These are phyloP conservation scores for Hirschfeldia incana DNA, from an alignment of 345 rosid genomes.

Conservation along the genomic window DNA sequence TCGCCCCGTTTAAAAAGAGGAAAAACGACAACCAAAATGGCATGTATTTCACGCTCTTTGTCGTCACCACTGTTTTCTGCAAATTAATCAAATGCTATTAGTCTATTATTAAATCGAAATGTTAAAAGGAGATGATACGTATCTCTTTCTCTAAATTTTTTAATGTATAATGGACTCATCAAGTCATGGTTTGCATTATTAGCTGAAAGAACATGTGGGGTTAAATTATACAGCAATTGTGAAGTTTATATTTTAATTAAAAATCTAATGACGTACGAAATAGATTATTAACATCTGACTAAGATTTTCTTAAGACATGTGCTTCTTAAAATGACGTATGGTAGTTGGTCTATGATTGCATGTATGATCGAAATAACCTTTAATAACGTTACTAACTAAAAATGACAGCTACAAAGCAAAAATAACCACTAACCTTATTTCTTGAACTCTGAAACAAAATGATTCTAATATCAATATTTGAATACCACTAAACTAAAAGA, in stretches of 20 bases:
- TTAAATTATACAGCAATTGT: too few relatives aligned
- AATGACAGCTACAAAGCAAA: slow-evolving; percentile 17
- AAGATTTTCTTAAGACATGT: too few relatives aligned
- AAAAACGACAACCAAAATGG: slow-evolving; percentile 71
- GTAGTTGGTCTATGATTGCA: slow-evolving; percentile 16
- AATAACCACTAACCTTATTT: neutral
- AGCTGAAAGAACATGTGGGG: neutral
- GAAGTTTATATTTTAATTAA: too few relatives aligned
- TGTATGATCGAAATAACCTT: slow-evolving; percentile 13
- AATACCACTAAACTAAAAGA: neutral
- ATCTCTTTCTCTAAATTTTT: slow-evolving; percentile 7
- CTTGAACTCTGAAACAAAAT: neutral
- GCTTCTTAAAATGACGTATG: neutral
- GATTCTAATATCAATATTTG: neutral
- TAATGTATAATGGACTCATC: slow-evolving; percentile 8
- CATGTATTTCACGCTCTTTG: slow-evolving; percentile 73
- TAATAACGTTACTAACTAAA: neutral
- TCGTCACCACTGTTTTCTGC: slow-evolving; percentile 74
- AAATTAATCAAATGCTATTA: neutral
- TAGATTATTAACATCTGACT: too few relatives aligned
- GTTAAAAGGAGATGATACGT: neutral
- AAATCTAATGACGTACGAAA: too few relatives aligned
- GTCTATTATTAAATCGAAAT: too few relatives aligned
- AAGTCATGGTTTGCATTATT: slow-evolving; percentile 20
- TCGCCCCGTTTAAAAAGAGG: slow-evolving; percentile 66